Evolutionary conservation across 164 flowering plant genomes (phyloP).

Genomic region (Sedum album): DNA sequence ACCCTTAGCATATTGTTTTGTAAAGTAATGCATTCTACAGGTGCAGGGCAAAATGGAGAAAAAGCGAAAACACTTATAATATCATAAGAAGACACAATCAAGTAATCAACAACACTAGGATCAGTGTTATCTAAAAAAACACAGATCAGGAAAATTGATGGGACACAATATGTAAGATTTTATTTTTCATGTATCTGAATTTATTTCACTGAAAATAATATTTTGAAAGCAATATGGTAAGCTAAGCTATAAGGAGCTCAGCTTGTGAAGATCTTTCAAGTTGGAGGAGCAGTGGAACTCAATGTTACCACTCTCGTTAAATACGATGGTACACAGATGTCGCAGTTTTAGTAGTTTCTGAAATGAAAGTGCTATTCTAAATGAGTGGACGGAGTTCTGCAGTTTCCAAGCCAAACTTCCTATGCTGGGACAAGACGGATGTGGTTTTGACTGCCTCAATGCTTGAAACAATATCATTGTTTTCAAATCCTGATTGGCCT

Average conservation of each 20-base stretch:
- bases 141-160: constrained; percentile 56
- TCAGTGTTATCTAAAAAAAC: too few relatives aligned
- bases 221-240: constrained; percentile 57
- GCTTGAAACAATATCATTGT: constrained; percentile 38
- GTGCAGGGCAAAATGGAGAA: too few relatives aligned
- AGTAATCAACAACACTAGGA: too few relatives aligned
- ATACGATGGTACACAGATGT: background rate
- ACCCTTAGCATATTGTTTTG: too few relatives aligned
- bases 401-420: constrained; percentile 59
- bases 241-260: background rate
- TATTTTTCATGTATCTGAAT: constrained; percentile 33
- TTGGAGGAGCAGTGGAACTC: background rate
- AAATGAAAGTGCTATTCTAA: constrained; percentile 1
- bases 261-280: too few relatives aligned
- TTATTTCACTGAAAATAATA: background rate
- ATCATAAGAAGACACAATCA: too few relatives aligned
- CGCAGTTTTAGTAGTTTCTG: background rate
- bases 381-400: constrained; percentile 60
- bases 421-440: constrained; percentile 67
- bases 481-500: constrained; percentile 17
- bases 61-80: too few relatives aligned
- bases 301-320: constrained; percentile 30
- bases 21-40: too few relatives aligned
- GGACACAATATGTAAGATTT: constrained; percentile 82
- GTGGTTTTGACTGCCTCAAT: constrained; percentile 34